Base-by-base conservation (phyloP, 208 protist species). In the Crithidia expoeki region DNA sequence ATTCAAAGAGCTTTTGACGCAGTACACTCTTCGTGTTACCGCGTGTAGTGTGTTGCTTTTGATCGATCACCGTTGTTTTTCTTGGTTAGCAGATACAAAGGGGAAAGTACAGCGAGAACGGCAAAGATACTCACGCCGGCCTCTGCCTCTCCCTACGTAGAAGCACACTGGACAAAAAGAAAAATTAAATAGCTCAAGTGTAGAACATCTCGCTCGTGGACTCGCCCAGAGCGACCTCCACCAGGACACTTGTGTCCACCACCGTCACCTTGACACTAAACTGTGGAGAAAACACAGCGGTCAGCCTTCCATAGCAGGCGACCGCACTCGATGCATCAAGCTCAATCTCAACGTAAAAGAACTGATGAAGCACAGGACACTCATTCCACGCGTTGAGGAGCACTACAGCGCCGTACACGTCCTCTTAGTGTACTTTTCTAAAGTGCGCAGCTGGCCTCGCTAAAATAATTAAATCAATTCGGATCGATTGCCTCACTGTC, bases 191-290 rank as follows among this genome's bases (percentile, higher is more conserved):
- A 1, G 12, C 14, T 62, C 53, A 71, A 38, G 25, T n/a, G 52
- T 62, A 55, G n/a, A 42, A 32, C 42, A 68, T 49, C 46, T 68
- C 62, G 23, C 50, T 50, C 0, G 62, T 68, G 10, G 34, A 46
- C 32, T 14, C 40, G 16, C 62, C 62, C 12, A 68, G 36, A 21
- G 21, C 2, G 32, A 58, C 50, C 62, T 68, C 62, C 50, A 68
- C 32, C 50, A 23, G 3, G 0, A 49, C 50, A 2, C 33, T n/a
- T 6, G 16, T 4, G 3, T 58, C 46, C 50, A 68, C 47, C 49
- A 68, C 62, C 1, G 66, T 64, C 55, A 64, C 42, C 32, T 12
- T 2, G 27, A 46, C 11, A 17, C n/a, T 17, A 28, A 53, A 61
- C 16, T 17, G 10, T 1, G 46, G 38, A 21, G 23, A 44, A 16